phyloP scores from a whole-genome alignment of 1,284 basidiomycete species.

The Ganoderma boninense region DNA sequence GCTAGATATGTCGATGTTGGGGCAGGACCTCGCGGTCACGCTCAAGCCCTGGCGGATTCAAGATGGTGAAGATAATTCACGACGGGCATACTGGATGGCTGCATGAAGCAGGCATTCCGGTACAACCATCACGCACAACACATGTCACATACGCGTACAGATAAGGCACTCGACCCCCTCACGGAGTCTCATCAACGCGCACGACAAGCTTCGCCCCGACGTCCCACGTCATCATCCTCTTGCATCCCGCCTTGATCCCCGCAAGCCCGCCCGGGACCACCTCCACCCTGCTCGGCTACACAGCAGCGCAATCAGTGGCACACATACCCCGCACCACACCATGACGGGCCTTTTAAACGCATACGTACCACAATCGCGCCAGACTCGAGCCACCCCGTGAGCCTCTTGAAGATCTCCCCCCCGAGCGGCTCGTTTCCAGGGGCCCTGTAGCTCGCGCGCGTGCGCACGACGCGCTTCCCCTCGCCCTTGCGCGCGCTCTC shows the following conservation, averaged over 20 bases:
- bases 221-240: constrained; percentile 37
- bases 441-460: not conserved
- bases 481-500: constrained; percentile 24
- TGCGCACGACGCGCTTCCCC: constrained; percentile 5
- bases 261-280: constrained; percentile 39
- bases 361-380: constrained; percentile 17
- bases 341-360: too few relatives aligned
- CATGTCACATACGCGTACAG: not conserved
- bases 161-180: not conserved
- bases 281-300: constrained; percentile 41
- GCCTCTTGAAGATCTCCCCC: constrained; percentile 10
- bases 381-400: constrained; percentile 20
- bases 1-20: too few relatives aligned
- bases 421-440: constrained; percentile 7
- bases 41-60: too few relatives aligned
- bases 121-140: too few relatives aligned
- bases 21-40: too few relatives aligned
- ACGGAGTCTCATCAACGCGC: constrained; percentile 38
- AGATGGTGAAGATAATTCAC: too few relatives aligned
- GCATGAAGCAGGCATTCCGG: too few relatives aligned
- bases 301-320: not conserved
- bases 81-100: too few relatives aligned
- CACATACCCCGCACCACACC: not conserved
- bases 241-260: constrained; percentile 37
- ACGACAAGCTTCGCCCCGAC: constrained; percentile 39